Conservation (phyloP, 1,284 basidiomycete genomes). For the Agaricales sp. region DNA sequence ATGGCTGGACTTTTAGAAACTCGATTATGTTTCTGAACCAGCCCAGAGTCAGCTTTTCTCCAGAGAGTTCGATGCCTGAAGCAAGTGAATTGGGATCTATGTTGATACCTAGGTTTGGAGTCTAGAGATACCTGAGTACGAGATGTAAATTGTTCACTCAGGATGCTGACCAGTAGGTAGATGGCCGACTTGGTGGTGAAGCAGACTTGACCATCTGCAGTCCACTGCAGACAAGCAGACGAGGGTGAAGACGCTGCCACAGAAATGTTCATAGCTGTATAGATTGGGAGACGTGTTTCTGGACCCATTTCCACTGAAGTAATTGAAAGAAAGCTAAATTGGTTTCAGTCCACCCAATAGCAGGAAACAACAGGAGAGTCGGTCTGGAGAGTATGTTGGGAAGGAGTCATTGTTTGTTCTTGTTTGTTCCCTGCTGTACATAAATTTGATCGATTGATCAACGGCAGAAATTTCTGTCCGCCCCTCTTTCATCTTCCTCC, state of each 20-base stretch:
- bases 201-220: constrained; percentile 59
- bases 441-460: too few relatives aligned
- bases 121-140: constrained; percentile 27
- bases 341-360: too few relatives aligned
- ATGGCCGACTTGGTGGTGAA: constrained; percentile 53
- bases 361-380: too few relatives aligned
- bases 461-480: too few relatives aligned
- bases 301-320: too few relatives aligned
- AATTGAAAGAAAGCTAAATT: too few relatives aligned
- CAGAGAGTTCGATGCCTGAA: constrained; percentile 20
- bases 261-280: constrained; percentile 43
- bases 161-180: constrained; percentile 49
- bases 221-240: constrained; percentile 52
- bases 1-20: not conserved
- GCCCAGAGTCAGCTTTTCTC: constrained; percentile 22
- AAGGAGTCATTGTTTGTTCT: too few relatives aligned
- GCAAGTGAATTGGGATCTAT: constrained; percentile 40
- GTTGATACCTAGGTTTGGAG: constrained; percentile 61
- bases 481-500: not conserved
- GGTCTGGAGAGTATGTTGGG: too few relatives aligned
- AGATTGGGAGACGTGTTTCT: constrained; percentile 19
- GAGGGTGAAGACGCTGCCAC: constrained; percentile 51
- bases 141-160: not conserved
- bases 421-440: too few relatives aligned
- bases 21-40: constrained; percentile 39